phyloP scores from a whole-genome alignment of 805 yeast species.

The Candida parachauliodes region DNA sequence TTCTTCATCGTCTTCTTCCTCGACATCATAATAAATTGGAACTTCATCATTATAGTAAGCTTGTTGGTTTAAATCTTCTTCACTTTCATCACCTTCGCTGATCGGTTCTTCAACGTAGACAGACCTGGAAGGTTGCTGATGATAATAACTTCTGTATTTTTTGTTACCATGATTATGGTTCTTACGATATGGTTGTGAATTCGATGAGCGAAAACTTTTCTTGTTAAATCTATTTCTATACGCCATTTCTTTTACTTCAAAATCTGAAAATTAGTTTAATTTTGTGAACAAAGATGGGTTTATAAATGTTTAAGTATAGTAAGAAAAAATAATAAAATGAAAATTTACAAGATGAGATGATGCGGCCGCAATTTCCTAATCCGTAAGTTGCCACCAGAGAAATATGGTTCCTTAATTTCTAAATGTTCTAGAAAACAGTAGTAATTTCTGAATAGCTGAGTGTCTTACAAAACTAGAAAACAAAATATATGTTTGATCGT shows the following conservation, averaged over 20 bases:
- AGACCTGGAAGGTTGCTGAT: slow-evolving; percentile 28
- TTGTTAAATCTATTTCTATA: slow-evolving; percentile 19
- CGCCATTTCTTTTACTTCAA: too few species aligned
- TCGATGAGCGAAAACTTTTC: slow-evolving; percentile 12
- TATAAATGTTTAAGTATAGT: too few species aligned
- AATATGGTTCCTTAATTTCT: neutral
- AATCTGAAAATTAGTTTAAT: too few species aligned
- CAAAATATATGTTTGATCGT: too few species aligned
- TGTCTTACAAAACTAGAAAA: too few species aligned
- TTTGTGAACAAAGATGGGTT: slow-evolving; percentile 1
- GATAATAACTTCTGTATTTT: slow-evolving; percentile 30
- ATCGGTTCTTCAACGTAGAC: slow-evolving; percentile 46
- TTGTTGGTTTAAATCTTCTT: slow-evolving; percentile 10
- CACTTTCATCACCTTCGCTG: slow-evolving; percentile 26
- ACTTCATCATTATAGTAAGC: slow-evolving; percentile 8
- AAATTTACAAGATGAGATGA: slow-evolving; percentile 14
- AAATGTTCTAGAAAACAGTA: neutral
- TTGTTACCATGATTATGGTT: slow-evolving; percentile 6
- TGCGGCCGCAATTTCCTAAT: slow-evolving; percentile 11
- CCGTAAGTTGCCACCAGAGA: slow-evolving; percentile 6
- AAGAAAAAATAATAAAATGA: too few species aligned
- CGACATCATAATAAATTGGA: slow-evolving; percentile 6
- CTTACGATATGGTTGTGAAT: neutral
- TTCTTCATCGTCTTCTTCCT: neutral
- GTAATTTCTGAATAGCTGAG: neutral